Conservation (phyloP, 164 flowering plant species). For the Litsea cubeba region DNA sequence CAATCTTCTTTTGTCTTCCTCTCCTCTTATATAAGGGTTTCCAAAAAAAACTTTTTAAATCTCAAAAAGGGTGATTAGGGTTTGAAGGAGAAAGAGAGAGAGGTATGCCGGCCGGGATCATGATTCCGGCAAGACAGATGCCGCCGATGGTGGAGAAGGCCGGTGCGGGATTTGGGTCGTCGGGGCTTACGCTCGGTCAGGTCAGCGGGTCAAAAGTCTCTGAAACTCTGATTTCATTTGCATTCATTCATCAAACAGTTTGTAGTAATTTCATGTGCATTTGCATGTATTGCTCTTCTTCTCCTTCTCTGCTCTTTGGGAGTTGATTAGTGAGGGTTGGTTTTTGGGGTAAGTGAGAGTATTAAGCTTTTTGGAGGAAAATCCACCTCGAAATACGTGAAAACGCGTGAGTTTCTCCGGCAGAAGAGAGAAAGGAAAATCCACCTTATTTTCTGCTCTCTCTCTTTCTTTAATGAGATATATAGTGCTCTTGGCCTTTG, state of each 20-base stretch:
- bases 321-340: background rate
- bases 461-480: background rate
- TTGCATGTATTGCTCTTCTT: background rate
- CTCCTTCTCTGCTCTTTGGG: background rate
- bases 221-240: background rate
- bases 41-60: background rate
- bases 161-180: constrained; percentile 22
- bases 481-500: background rate
- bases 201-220: constrained; percentile 16
- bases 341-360: background rate
- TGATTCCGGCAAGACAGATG: constrained; percentile 25
- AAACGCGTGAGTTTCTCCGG: constrained; percentile 8
- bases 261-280: background rate
- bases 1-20: background rate
- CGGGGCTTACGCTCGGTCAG: constrained; percentile 23
- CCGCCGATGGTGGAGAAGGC: constrained; percentile 15
- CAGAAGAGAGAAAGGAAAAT: constrained; percentile 7
- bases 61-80: background rate
- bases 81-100: constrained; percentile 7
- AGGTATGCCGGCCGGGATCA: constrained; percentile 23
- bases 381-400: constrained; percentile 43
- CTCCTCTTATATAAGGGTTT: background rate
- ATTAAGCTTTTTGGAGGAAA: constrained; percentile 15
- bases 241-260: background rate
- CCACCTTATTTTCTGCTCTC: background rate